Conservation (phyloP, 345 rosid genomes). For the Dipteronia dyeriana region DNA sequence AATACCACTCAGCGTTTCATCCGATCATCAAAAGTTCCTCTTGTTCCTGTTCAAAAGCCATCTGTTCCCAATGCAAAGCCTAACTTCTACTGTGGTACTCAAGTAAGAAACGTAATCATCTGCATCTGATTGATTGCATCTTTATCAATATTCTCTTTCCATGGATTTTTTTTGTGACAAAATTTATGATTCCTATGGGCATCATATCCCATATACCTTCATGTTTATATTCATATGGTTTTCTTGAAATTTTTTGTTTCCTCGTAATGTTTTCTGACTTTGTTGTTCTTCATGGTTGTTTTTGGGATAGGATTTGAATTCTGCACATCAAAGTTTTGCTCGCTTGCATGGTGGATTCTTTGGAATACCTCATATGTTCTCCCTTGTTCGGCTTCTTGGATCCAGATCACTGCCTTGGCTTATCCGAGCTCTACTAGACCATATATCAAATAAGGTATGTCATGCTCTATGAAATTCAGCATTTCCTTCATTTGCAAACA, state of each 20-base stretch:
- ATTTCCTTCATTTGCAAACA: constrained; percentile 4
- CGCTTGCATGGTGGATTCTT: constrained; percentile 92
- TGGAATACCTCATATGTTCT: constrained; percentile 85
- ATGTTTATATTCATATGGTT: background rate
- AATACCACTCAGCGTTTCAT: constrained; percentile 95
- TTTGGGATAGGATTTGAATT: constrained; percentile 74
- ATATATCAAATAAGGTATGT: constrained; percentile 88
- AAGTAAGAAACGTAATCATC: constrained; percentile 47
- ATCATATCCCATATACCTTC: background rate
- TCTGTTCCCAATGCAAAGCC: constrained; percentile 92
- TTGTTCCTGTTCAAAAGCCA: constrained; percentile 84
- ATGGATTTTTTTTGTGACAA: background rate
- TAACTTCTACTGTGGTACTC: constrained; percentile 92
- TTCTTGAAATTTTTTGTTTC: background rate
- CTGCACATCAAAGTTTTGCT: constrained; percentile 97
- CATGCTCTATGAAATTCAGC: constrained; percentile 9
- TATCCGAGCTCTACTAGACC: constrained; percentile 91
- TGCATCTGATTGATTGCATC: background rate
- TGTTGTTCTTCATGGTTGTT: background rate
- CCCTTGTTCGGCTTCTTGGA: constrained; percentile 86
- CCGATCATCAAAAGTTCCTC: constrained; percentile 73
- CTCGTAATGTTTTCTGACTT: background rate
- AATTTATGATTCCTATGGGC: background rate
- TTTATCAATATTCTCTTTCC: constrained; percentile 9
- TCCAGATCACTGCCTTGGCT: constrained; percentile 98